phyloP scores from a whole-genome alignment of 257 asterid genomes.

The Datura wrightii region DNA sequence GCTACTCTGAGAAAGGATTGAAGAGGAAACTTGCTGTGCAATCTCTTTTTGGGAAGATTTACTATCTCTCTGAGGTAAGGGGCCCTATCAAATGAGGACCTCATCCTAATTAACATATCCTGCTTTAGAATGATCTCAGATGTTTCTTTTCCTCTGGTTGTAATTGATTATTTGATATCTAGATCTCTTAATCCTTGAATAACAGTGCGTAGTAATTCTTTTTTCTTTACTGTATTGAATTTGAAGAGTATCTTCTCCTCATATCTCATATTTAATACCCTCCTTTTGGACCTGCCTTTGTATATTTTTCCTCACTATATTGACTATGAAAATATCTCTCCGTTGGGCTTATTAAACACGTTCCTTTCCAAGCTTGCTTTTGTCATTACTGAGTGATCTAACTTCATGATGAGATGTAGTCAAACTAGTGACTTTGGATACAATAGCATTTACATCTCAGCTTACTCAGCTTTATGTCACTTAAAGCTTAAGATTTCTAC shows the following conservation, averaged over 20 bases:
- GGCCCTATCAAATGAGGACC: slow-evolving; percentile 21
- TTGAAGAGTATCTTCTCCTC: background rate
- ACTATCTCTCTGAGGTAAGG: slow-evolving; percentile 82
- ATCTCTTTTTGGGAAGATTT: slow-evolving; percentile 84
- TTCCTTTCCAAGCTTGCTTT: background rate
- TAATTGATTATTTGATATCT: background rate
- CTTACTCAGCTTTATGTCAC: background rate
- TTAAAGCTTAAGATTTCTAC: background rate
- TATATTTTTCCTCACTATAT: background rate
- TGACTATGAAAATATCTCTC: background rate
- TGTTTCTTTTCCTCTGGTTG: background rate
- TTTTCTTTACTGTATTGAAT: background rate
- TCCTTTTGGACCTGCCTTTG: background rate
- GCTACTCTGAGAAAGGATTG: slow-evolving; percentile 89
- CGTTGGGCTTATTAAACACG: background rate
- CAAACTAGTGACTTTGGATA: background rate
- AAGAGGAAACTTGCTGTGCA: slow-evolving; percentile 90
- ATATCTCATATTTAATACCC: background rate
- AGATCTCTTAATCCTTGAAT: background rate
- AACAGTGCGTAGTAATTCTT: background rate
- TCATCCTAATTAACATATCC: slow-evolving; percentile 24
- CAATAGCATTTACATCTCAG: slow-evolving; percentile 10
- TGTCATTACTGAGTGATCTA: background rate
- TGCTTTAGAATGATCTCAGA: slow-evolving; percentile 8
- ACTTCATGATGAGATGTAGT: background rate